Evolutionary conservation across 2,329 filamentous ascomycete species (phyloP), one percentile per base, ranked within the genome.

Genomic region (Hypoxylon sp.): DNA sequence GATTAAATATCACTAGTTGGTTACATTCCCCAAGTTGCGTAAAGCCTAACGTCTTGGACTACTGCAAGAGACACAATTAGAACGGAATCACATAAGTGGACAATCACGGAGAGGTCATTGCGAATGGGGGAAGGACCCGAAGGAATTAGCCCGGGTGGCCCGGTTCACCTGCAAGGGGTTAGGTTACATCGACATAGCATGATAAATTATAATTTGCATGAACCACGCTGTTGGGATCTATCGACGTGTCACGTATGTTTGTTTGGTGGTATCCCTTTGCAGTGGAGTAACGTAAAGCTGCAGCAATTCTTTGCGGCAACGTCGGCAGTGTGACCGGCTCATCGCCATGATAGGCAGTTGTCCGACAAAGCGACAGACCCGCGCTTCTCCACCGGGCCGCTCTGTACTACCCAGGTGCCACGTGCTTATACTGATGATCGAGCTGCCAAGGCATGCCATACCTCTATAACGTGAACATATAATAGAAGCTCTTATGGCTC

Each of bases 211-310:
- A 22, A 59, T 59, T 39, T 50, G 63, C 59, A 60, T 70, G 63
- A 67, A 70, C 67, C 67, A 58, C 55, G 33, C 63, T 42, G 59
- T 39, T 60, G 67, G 66, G 63, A 67, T 57, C 55, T 64, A 29
- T 61, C 63, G 57, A 63, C 56, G 63, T 64, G 56, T 59, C 58
- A 64, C 26, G 50, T 22, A 22, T 22, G 19, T 59, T 63, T 33
- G 47, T 33, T 54, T 42, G 39, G 39, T 46, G 17, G 26, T 14
- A 42, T 47, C 31, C 29, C 31, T 62, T 44, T 48, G 29, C 33
- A 55, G 66, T 52, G 35, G 35, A 51, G 52, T 47, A 53, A 58
- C 48, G 42, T 47, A 46, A 53, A 47, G n/a, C 50, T 61, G 63
- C 52, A 46, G 22, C 19, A 17, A 31, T 31, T 17, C 3, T 33